phyloP scores from a whole-genome alignment of 257 asterid genomes.

The Solanum lycopersicoides region DNA sequence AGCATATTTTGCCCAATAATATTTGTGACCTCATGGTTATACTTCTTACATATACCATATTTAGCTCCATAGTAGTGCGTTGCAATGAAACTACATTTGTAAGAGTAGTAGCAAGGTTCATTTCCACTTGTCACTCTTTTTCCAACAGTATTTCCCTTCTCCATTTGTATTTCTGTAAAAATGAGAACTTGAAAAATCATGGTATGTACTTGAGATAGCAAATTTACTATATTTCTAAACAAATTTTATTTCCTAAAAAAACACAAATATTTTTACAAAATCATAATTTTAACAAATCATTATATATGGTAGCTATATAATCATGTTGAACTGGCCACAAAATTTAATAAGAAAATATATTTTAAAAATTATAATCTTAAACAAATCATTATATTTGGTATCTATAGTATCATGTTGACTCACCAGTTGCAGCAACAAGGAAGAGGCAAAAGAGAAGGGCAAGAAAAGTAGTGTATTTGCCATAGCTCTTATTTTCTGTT shows the following conservation, averaged over 20 bases:
- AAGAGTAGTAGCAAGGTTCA: background rate
- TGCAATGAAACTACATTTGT: background rate
- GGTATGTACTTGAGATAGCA: background rate
- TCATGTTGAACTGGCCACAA: no score
- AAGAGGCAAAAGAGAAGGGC: background rate
- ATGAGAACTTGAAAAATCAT: background rate
- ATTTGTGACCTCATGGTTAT: background rate
- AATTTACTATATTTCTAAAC: background rate
- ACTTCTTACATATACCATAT: background rate
- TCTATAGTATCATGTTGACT: no score
- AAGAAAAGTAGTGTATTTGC: no score
- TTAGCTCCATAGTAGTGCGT: background rate
- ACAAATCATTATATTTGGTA: no score
- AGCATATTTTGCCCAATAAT: background rate
- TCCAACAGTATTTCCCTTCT: background rate
- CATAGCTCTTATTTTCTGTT: no score
- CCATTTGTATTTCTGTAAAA: background rate
- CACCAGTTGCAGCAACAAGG: background rate
- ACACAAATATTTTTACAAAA: no score
- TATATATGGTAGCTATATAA: no score
- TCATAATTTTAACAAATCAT: no score
- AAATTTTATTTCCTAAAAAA: background rate
- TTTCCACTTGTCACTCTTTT: background rate
- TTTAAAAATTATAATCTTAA: no score
- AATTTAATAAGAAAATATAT: no score